phyloP scores from a whole-genome alignment of 495 filamentous ascomycete genomes.

The Penicillium antarcticum region DNA sequence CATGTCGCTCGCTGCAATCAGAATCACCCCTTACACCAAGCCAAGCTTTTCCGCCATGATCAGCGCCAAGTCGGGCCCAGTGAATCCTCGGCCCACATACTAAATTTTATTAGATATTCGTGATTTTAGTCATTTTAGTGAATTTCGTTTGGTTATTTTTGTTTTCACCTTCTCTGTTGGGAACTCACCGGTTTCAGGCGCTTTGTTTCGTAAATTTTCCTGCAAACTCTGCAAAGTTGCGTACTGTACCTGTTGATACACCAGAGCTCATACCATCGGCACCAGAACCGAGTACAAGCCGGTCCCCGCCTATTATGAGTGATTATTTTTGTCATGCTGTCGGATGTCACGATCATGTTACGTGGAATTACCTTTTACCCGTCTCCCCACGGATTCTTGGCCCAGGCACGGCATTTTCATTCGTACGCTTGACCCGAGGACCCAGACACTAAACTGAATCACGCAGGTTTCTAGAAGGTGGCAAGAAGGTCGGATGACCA shows the following conservation, averaged over 20 bases:
- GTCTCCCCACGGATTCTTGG: conserved; percentile 13
- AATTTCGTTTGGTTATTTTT: not conserved
- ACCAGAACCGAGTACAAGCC: not conserved
- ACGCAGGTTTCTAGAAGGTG: conserved; percentile 30
- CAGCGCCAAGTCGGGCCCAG: conserved; percentile 6
- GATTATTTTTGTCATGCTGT: not conserved
- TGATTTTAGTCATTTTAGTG: not conserved
- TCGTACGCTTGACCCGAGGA: conserved; percentile 6
- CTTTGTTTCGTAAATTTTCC: not conserved
- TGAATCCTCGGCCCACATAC: conserved; percentile 15
- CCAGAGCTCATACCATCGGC: not conserved
- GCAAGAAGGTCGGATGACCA: conserved; percentile 17
- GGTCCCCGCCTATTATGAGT: not conserved
- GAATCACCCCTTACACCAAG: not conserved
- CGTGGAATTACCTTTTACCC: not conserved
- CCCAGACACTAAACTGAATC: conserved; percentile 15
- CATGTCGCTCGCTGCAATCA: not conserved
- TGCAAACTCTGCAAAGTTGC: not conserved
- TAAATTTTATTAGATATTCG: conserved; percentile 6
- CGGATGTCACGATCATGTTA: not conserved
- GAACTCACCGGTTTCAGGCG: conserved; percentile 7
- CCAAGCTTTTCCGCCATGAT: conserved; percentile 15
- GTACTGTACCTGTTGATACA: not conserved
- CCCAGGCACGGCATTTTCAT: conserved; percentile 20
- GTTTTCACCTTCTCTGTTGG: conserved; percentile 2